Evolutionary conservation across 192 early-diverging fungal species (phyloP), one percentile per base, ranked within the genome.

Genomic region (Funneliformis geosporum): DNA sequence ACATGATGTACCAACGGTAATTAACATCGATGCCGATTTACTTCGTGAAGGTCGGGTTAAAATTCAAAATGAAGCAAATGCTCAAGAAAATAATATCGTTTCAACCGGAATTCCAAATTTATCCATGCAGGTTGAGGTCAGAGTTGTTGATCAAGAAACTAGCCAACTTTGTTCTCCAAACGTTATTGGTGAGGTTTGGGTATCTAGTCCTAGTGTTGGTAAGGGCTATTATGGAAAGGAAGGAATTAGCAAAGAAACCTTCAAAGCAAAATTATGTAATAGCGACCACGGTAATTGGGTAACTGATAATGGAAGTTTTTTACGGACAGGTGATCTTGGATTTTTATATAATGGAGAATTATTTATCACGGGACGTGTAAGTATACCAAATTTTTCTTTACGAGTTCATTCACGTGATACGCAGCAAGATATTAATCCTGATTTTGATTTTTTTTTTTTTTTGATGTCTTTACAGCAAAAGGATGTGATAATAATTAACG

Each of bases 401-500:
- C 2, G 9, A 72, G 33, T 33, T 33, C 1, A 33, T 33, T 33
- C 33, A 33, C 33, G 33, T 33, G 33, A 33, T 33, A 33, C 33
- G 33, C 33, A 33, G 33, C 33, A 33, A 33, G 33, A 33, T 33
- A 33, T 33, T 33, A 33, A 33, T 33, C 33, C 33, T 33, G 0
- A 33, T 33, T 27, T 4, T 44, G 10, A 12, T 27, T 4, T 27
- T 39, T 43, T 47, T n/a, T 25, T 39, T 59, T 14, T 46, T 60
- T 60, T 74, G 33, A 33, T 74, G 44, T n/a, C 16, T 5, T 50
- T 27, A 50, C 47, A 74, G 73, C 46, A 64, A 27, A 76, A 76
- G 2, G 75, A 76, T 62, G 75, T 76, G 1, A 76, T 76, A 5
- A 76, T 76, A 9, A 76, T 76, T 14, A 76, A 76, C 25, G 75